Evolutionary conservation across 176 grass and related monocot genomes (phyloP), one percentile per base, ranked within the genome.

Genomic region (Carex scoparia): DNA sequence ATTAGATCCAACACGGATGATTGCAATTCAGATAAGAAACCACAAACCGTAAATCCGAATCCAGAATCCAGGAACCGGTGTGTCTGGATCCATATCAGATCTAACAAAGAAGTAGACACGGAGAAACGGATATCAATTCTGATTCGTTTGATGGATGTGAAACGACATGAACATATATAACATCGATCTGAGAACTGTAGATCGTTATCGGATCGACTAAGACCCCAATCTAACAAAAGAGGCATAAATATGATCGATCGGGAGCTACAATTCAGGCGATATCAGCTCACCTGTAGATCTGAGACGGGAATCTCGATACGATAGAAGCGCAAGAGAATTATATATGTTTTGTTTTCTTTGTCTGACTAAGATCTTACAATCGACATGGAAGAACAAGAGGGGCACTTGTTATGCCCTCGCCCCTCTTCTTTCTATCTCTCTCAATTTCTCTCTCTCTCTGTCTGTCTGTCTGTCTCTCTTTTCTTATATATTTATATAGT

Each of bases 321-420:
- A 70, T 63, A 67, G 64, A 73, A 62, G 53, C 33, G 77, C 51
- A 38, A 31, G 66, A 57, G 49, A 84, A 84, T 85, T 67, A 11
- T 85, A 3, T 35, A 35, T 23, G 13, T 19, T 46, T 32, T 37
- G 35, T 46, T 63, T 33, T 23, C 56, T 79, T 73, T 79, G 63
- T 61, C 16, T 51, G 62, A 87, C 86, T 91, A 94, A 79, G 90
- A 89, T 94, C 87, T 91, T 84, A 82, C 88, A 83, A 84, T 77
- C 90, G 88, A 88, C 90, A 88, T 91, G 87, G 83, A 89, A 86
- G 84, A 82, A 82, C 84, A 90, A 70, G 63, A 79, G 76, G 80
- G 61, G 72, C 46, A 85, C 75, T 79, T 65, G 85, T 80, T 56
- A 48, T 75, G 78, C 84, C 49, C 80, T 81, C 46, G 71, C 87